These are phyloP conservation scores for Sinapis alba DNA, from an alignment of 441 rosid species.

Conservation along the genomic window DNA sequence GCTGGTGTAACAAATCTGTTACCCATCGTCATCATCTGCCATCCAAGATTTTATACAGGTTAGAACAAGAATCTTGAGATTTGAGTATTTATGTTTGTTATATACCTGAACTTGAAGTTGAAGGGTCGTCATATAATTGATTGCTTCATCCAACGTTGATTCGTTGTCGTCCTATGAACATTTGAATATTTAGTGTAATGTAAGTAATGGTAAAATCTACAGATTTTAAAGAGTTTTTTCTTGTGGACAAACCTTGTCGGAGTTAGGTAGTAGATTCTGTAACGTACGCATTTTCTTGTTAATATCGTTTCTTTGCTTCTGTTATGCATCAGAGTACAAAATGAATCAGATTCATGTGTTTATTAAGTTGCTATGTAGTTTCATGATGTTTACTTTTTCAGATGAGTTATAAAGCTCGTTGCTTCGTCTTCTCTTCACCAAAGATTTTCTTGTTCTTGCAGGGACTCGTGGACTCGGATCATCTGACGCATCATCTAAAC, in stretches of 20 bases:
- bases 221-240: not conserved
- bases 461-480: constrained; percentile 30
- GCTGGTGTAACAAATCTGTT: constrained; percentile 33
- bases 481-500: constrained; percentile 40
- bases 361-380: not conserved
- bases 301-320: constrained; percentile 53
- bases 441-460: constrained; percentile 29
- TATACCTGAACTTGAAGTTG: constrained; percentile 36
- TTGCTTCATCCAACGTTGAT: constrained; percentile 30
- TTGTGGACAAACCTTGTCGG: constrained; percentile 46
- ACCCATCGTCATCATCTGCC: constrained; percentile 37
- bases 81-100: not conserved
- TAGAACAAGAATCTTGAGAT: not conserved
- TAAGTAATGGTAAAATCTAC: not conserved
- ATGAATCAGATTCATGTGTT: not conserved
- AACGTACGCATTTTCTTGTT: constrained; percentile 57
- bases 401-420: not conserved
- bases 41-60: constrained; percentile 17
- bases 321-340: constrained; percentile 6
- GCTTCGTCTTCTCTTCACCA: constrained; percentile 39
- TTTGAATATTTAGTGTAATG: not conserved
- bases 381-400: not conserved
- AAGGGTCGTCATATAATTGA: constrained; percentile 29
- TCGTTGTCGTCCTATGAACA: constrained; percentile 28
- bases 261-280: constrained; percentile 54